Conservation (phyloP, 75 land plant genomes). For the Cunninghamia lanceolata region DNA sequence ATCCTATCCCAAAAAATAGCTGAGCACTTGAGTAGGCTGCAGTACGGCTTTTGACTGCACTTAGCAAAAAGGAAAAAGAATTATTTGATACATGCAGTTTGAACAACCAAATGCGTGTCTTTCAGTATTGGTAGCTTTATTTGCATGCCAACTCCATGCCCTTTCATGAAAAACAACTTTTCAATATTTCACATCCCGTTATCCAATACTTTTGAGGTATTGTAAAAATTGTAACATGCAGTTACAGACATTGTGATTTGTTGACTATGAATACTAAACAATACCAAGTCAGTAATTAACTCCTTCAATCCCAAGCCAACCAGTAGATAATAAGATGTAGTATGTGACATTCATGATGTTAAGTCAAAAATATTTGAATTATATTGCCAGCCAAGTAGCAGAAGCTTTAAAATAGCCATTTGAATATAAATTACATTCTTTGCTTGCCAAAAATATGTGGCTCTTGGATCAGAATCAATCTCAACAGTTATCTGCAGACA, state of each 20-base stretch:
- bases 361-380: neutral
- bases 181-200: neutral
- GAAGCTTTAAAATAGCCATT: slow-evolving; percentile 91
- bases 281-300: neutral
- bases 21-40: neutral
- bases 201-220: neutral
- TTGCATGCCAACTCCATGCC: neutral
- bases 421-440: slow-evolving; percentile 94
- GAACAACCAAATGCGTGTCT: neutral
- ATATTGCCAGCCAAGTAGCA: slow-evolving; percentile 82
- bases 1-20: neutral
- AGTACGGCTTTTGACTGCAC: neutral
- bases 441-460: slow-evolving; percentile 97
- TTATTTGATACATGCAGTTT: neutral
- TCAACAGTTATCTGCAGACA: slow-evolving; percentile 79
- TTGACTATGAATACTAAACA: neutral
- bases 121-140: neutral
- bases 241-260: neutral
- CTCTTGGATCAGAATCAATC: slow-evolving; percentile 89
- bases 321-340: neutral
- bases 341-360: neutral
- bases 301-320: neutral
- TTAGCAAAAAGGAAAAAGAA: neutral
- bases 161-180: neutral
- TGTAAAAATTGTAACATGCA: neutral